phyloP scores from a whole-genome alignment of 495 filamentous ascomycete genomes.

The Eremomyces bilateralis region DNA sequence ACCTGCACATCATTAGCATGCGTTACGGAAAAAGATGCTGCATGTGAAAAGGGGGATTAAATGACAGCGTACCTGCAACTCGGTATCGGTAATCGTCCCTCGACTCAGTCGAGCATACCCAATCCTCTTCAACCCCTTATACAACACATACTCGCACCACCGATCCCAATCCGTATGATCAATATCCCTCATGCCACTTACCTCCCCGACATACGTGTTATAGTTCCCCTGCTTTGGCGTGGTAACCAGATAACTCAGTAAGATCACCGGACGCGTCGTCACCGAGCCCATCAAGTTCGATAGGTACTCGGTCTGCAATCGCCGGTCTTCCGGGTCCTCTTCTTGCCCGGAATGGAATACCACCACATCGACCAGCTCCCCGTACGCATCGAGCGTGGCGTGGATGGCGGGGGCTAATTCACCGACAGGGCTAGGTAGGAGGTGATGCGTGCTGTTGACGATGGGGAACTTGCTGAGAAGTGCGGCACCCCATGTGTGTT shows the following conservation, averaged over 20 bases:
- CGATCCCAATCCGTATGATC: constrained; percentile 86
- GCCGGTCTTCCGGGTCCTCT: constrained; percentile 84
- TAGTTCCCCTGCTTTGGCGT: constrained; percentile 86
- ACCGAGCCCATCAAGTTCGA: constrained; percentile 62
- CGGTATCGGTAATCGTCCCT: constrained; percentile 88
- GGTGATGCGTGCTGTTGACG: constrained; percentile 86
- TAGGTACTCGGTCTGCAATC: constrained; percentile 72
- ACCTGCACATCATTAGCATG: constrained; percentile 33
- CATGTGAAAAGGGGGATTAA: not conserved
- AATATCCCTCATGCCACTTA: constrained; percentile 85
- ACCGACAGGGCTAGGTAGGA: constrained; percentile 79
- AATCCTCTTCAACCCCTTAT: constrained; percentile 65
- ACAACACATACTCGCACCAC: constrained; percentile 99
- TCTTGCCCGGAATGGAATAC: constrained; percentile 99
- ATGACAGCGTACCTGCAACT: constrained; percentile 50
- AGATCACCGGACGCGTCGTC: constrained; percentile 55
- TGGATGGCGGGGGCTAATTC: constrained; percentile 94
- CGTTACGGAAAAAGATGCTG: not conserved
- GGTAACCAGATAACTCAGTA: constrained; percentile 84
- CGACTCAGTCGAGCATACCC: constrained; percentile 82
- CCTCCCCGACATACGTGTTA: constrained; percentile 78
- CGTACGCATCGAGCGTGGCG: constrained; percentile 85
- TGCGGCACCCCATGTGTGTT: constrained; percentile 93
- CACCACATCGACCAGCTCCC: constrained; percentile 72
- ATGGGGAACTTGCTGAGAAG: constrained; percentile 96